A percentile compares a stretch with the other conserved stretches of the same genome.
Evolutionary conservation across 164 flowering plant genomes (phyloP).

Genomic region (Brasenia schreberi): DNA sequence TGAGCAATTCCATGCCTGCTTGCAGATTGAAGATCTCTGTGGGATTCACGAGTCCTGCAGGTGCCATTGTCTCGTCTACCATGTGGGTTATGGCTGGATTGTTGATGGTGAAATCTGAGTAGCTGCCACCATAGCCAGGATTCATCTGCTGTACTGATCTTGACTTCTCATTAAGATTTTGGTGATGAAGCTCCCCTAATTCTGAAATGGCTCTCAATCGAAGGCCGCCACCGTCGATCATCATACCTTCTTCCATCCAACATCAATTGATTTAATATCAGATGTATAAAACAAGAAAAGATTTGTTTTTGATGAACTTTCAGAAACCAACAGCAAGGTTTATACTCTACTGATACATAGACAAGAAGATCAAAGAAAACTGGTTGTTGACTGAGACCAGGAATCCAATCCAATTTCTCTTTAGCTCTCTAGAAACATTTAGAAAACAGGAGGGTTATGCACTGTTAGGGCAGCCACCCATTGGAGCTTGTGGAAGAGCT

Average conservation of each 20-base stretch:
- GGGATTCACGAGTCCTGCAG: background rate
- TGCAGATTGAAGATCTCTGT: constrained; percentile 12
- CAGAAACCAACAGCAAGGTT: background rate
- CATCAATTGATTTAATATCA: background rate
- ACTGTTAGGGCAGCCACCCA: background rate
- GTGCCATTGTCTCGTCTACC: constrained; percentile 1
- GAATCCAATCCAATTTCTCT: background rate
- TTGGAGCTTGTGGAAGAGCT: background rate
- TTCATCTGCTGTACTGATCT: constrained; percentile 7
- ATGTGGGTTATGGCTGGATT: constrained; percentile 1
- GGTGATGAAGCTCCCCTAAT: background rate
- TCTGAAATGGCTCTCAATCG: background rate
- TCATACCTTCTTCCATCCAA: background rate
- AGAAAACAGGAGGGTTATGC: background rate
- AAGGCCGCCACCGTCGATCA: background rate
- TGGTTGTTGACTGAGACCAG: background rate
- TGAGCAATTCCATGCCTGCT: constrained; percentile 41
- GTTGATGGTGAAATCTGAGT: constrained; percentile 24
- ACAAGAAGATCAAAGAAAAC: too few species aligned
- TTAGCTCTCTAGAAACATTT: background rate
- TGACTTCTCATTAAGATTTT: constrained; percentile 12
- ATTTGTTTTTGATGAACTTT: background rate
- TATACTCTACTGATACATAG: too few species aligned
- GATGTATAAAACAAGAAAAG: background rate
- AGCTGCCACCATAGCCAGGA: constrained; percentile 16